Evolutionary conservation across 2,329 filamentous ascomycete genomes (phyloP).

Genomic region (Penicillium sp.): DNA sequence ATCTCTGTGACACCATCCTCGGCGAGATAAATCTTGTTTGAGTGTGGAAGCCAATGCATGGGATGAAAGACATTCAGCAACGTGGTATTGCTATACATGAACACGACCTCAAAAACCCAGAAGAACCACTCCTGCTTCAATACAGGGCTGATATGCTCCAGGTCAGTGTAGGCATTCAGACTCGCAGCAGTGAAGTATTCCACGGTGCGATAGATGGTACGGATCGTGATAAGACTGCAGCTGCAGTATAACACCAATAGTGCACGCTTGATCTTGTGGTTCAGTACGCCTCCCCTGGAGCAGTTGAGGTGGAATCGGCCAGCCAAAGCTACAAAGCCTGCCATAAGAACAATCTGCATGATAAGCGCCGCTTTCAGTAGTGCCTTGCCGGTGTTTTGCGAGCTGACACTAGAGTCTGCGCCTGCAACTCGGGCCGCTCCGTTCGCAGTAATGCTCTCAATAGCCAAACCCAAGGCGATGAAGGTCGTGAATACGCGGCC

Average conservation of each 20-base stretch:
- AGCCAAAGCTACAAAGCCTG: slow-evolving; percentile 49
- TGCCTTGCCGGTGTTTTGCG: slow-evolving; percentile 44
- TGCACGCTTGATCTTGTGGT: slow-evolving; percentile 40
- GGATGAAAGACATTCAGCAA: slow-evolving; percentile 55
- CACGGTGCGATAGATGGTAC: slow-evolving; percentile 51
- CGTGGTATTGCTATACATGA: slow-evolving; percentile 53
- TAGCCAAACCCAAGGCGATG: slow-evolving; percentile 50
- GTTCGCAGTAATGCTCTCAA: slow-evolving; percentile 51
- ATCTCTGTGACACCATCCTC: slow-evolving; percentile 54
- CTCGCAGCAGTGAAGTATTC: slow-evolving; percentile 45
- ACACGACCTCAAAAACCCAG: slow-evolving; percentile 53
- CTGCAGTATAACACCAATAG: slow-evolving; percentile 50
- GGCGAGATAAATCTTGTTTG: slow-evolving; percentile 52
- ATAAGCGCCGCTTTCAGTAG: slow-evolving; percentile 52
- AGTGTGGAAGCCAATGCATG: slow-evolving; percentile 49
- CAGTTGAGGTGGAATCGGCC: slow-evolving; percentile 49
- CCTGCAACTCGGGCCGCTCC: slow-evolving; percentile 51
- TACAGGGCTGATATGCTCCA: slow-evolving; percentile 33
- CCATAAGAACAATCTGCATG: slow-evolving; percentile 52
- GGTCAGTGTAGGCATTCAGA: slow-evolving; percentile 33
- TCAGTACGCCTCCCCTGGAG: slow-evolving; percentile 40
- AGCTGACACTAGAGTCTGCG: slow-evolving; percentile 31
- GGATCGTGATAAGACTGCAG: slow-evolving; percentile 43
- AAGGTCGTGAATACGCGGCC: slow-evolving; percentile 60
- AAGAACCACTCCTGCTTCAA: slow-evolving; percentile 52